Conservation (phyloP, 2,329 filamentous ascomycete genomes). For the Apiospora aurea region DNA sequence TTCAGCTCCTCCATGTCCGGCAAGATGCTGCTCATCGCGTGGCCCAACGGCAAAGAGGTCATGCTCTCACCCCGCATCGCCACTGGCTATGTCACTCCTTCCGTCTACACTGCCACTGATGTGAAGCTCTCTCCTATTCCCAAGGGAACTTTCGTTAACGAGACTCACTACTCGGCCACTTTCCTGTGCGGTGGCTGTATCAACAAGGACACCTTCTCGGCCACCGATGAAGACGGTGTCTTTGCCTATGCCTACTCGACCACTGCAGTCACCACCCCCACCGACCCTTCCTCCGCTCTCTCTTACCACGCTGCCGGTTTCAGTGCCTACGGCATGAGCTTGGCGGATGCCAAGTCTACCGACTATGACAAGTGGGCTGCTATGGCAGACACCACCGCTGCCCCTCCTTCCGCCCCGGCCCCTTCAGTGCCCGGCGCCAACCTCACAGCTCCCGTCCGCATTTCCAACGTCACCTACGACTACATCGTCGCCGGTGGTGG, state of each 20-base stretch:
- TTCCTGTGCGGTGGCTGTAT: constrained; percentile 59
- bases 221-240: constrained; percentile 36
- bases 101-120: constrained; percentile 49
- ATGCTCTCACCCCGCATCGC: constrained; percentile 40
- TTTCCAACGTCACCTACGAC: constrained; percentile 46
- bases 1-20: constrained; percentile 55
- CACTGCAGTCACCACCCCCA: constrained; percentile 41
- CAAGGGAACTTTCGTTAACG: constrained; percentile 59
- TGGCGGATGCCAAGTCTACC: constrained; percentile 44
- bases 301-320: constrained; percentile 50
- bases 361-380: constrained; percentile 40
- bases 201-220: constrained; percentile 41
- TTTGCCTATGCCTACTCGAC: constrained; percentile 51
- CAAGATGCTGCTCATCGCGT: constrained; percentile 56
- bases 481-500: constrained; percentile 49
- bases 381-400: constrained; percentile 28
- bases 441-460: constrained; percentile 34
- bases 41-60: constrained; percentile 54
- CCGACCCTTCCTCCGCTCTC: constrained; percentile 43
- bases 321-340: constrained; percentile 44
- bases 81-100: constrained; percentile 54
- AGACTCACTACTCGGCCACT: constrained; percentile 59
- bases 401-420: constrained; percentile 27
- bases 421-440: constrained; percentile 33
- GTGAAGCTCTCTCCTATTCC: constrained; percentile 53